Base-by-base conservation (phyloP, 345 rosid genomes). In the Rhizophora apiculata region DNA sequence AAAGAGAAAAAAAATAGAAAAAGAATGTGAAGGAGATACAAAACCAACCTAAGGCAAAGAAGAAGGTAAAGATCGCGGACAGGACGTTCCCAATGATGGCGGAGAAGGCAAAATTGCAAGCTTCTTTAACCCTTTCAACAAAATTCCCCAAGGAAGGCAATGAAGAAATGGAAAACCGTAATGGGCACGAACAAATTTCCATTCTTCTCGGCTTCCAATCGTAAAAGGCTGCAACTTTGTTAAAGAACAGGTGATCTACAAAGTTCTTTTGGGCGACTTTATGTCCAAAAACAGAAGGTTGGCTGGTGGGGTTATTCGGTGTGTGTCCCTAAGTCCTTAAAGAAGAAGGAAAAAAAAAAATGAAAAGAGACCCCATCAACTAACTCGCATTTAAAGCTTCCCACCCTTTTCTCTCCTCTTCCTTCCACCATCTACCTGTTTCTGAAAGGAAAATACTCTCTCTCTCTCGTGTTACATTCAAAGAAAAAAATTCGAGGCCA, bases 51-150 rank as follows among this genome's bases (percentile, higher is more conserved):
- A 90, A 75, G 0, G 99, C 98, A 79, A 95, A 95, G 88, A 92
- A 88, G 87, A 90, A 95, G 70, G 98, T 95, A 79, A 95, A 84
- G 86, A 95, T 84, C 61, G 98, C 98, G 8, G 96, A 92, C 87
- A 92, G 80, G 34, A 95, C 77, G 80, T 87, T 92, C 26, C 98
- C 98, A 21, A 92, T 70, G 62, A 90, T 78, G 31, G 96, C 91
- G 56, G 96, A 86, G 64, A 92, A 79, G 5, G 91, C 93, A 74
- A 88, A 89, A 72, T 77, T 79, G 81, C 78, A 86, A 67, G 83
- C 82, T 59, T 85, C 84, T 70, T 81, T 86, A 52, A 88, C 84
- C 83, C 85, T 86, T 13, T 86, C 88, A 60, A 87, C 69, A 71
- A 84, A 75, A 79, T 81, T 80, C 39, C 93, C 88, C 26, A 80